Conservation (phyloP, 257 asterid species). For the Petrea volubilis region DNA sequence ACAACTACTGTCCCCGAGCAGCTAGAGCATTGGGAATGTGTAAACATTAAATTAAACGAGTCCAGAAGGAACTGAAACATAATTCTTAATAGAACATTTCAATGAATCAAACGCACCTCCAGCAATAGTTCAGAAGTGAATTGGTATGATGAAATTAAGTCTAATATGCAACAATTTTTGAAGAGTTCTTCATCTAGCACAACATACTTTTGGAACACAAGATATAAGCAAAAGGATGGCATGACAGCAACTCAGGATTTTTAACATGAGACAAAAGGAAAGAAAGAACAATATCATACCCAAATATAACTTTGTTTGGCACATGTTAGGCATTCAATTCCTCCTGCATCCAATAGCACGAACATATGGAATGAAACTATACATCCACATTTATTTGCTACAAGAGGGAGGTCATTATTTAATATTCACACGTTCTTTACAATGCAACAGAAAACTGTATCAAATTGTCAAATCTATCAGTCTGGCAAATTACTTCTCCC, state of each 20-base stretch:
- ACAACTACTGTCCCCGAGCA: background rate
- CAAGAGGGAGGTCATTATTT: slow-evolving; percentile 35
- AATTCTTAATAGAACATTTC: background rate
- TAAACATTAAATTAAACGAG: background rate
- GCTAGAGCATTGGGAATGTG: background rate
- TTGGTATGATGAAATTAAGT: background rate
- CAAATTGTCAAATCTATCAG: slow-evolving; percentile 11
- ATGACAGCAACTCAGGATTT: background rate
- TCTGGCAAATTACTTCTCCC: slow-evolving; percentile 15
- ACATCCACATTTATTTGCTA: slow-evolving; percentile 99
- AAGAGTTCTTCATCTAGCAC: background rate
- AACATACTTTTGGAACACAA: slow-evolving; percentile 8
- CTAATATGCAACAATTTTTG: slow-evolving; percentile 15
- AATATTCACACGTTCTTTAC: slow-evolving; percentile 4
- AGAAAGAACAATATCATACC: slow-evolving; percentile 49
- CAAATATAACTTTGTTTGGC: slow-evolving; percentile 84
- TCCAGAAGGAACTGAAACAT: background rate
- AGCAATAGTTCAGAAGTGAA: slow-evolving; percentile 3
- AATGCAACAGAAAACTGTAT: background rate
- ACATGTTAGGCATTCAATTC: slow-evolving; percentile 93
- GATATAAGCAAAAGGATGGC: slow-evolving; percentile 7
- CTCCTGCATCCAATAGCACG: slow-evolving; percentile 98
- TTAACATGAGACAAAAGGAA: background rate
- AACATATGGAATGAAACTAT: slow-evolving; percentile 98
- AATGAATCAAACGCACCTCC: slow-evolving; percentile 8